phyloP scores from a whole-genome alignment of 768 basidiomycete genomes.

The Leucocoprinus sp. region DNA sequence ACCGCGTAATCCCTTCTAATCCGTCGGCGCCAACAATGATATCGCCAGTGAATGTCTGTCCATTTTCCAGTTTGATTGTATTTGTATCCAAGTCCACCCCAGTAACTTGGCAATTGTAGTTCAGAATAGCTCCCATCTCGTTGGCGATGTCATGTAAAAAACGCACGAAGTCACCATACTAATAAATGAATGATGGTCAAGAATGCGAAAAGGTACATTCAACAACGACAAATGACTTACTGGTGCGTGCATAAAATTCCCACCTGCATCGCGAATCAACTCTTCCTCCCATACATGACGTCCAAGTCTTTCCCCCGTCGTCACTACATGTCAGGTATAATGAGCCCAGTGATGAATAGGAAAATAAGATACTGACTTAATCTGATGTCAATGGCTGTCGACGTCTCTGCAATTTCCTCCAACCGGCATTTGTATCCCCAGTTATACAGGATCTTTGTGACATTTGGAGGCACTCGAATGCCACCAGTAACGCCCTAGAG shows the following conservation, averaged over 20 bases:
- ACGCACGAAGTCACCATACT: conserved; percentile 46
- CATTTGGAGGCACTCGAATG: conserved; percentile 38
- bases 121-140: conserved; percentile 34
- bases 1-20: conserved; percentile 28
- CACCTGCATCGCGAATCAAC: conserved; percentile 36
- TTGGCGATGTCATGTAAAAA: conserved; percentile 40
- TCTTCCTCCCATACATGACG: conserved; percentile 44
- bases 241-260: conserved; percentile 29
- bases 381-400: conserved; percentile 18
- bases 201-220: neutral
- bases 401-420: conserved; percentile 16
- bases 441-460: conserved; percentile 45
- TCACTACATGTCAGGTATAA: conserved; percentile 24
- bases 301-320: conserved; percentile 42
- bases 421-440: conserved; percentile 39
- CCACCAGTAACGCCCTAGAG: conserved; percentile 18
- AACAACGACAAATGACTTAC: conserved; percentile 21
- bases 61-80: conserved; percentile 29
- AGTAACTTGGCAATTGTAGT: conserved; percentile 24
- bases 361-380: conserved; percentile 11
- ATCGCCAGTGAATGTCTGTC: conserved; percentile 36
- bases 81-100: conserved; percentile 20
- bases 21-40: conserved; percentile 56
- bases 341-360: neutral
- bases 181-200: neutral